Evolutionary conservation across 768 basidiomycete species (phyloP).

Genomic region (Naganishia vishniacii): DNA sequence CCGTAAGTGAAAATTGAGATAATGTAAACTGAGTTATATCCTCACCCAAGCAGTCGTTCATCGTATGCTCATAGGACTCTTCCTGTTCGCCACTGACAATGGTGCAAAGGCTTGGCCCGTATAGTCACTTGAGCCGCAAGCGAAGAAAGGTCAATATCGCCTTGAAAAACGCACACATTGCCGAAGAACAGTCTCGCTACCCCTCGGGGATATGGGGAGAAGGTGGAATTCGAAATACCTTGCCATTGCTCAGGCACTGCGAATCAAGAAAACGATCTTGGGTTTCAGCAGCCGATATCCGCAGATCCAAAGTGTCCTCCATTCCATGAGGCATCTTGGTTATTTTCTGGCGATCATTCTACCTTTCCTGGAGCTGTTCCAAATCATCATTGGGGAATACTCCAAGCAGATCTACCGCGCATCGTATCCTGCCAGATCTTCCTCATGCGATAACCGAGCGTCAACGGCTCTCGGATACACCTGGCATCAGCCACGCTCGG

Average conservation of each 20-base stretch:
- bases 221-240: slow-evolving; percentile 4
- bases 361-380: background rate
- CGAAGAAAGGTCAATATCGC: background rate
- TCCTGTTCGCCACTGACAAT: background rate
- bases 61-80: background rate
- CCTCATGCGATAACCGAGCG: background rate
- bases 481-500: background rate
- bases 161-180: background rate
- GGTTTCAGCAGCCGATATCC: background rate
- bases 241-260: background rate
- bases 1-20: too few relatives aligned
- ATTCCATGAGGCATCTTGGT: background rate
- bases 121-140: background rate
- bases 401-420: background rate
- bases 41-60: too few relatives aligned
- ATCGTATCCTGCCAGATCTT: slow-evolving; percentile 9
- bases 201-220: background rate
- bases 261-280: background rate
- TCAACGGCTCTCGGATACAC: background rate
- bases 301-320: slow-evolving; percentile 1
- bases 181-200: background rate
- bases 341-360: background rate
- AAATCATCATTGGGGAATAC: background rate
- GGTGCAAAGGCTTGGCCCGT: background rate
- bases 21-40: too few relatives aligned